phyloP scores from a whole-genome alignment of 2,329 filamentous ascomycete species.

The Colletotrichum incanum region DNA sequence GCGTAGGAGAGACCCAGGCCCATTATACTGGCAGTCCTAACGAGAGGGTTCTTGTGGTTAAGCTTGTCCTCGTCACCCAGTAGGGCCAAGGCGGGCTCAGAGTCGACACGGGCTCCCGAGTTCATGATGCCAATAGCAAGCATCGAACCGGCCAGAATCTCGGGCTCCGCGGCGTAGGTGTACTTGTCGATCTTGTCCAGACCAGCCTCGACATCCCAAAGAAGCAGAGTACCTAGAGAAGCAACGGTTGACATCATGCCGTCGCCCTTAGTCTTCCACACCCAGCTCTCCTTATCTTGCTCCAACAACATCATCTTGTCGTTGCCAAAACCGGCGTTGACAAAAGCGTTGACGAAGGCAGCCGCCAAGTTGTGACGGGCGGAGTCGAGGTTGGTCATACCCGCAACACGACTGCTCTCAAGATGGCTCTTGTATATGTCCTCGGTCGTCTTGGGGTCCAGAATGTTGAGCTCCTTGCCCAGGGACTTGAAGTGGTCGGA shows the following conservation, averaged over 20 bases:
- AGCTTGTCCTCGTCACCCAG: slow-evolving; percentile 86
- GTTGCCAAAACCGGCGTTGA: slow-evolving; percentile 94
- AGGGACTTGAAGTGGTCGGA: slow-evolving; percentile 94
- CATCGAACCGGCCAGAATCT: slow-evolving; percentile 92
- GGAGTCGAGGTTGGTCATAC: slow-evolving; percentile 95
- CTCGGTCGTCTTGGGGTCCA: slow-evolving; percentile 96
- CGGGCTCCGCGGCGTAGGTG: slow-evolving; percentile 85
- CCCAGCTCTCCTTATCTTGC: slow-evolving; percentile 91
- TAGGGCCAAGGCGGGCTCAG: slow-evolving; percentile 90
- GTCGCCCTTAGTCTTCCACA: slow-evolving; percentile 99
- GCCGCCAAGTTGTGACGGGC: slow-evolving; percentile 96
- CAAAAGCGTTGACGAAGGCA: slow-evolving; percentile 96
- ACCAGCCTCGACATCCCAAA: slow-evolving; percentile 95
- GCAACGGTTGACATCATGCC: slow-evolving; percentile 98
- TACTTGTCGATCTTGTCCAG: slow-evolving; percentile 96
- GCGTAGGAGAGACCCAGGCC: slow-evolving; percentile 95
- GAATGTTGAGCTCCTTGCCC: slow-evolving; percentile 95
- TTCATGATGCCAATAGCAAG: slow-evolving; percentile 97
- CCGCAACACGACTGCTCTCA: slow-evolving; percentile 93
- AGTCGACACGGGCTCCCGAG: slow-evolving; percentile 89
- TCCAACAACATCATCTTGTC: slow-evolving; percentile 99
- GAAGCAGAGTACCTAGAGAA: slow-evolving; percentile 89
- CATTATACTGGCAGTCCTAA: slow-evolving; percentile 92
- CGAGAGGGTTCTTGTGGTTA: slow-evolving; percentile 81
- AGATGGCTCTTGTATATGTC: slow-evolving; percentile 99